Base-by-base conservation (phyloP, 768 basidiomycete species). In the Boletus reticuloceps region DNA sequence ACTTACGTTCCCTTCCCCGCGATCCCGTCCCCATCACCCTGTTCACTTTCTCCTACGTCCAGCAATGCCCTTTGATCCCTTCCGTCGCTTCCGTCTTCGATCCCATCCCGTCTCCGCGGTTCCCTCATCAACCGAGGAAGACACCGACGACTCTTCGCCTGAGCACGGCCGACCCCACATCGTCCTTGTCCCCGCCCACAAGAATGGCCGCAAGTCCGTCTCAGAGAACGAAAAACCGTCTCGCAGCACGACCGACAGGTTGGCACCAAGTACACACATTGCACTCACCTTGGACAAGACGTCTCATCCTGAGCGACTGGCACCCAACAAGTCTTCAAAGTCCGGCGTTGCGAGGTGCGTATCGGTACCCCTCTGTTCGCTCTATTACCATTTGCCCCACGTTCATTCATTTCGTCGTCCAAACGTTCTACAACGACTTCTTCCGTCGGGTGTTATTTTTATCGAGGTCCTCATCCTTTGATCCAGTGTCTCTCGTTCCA, bases 21-120 rank as follows among this genome's bases (percentile, higher is more conserved):
- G 9, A 14, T 27, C 31, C 51, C 7, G 3, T 34, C 52, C 27
- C 11, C 1, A 1, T 25, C 13, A 27, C 2, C 0, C 10, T 9
- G 29, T 29, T 29, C 29, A 29, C 29, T 8, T 3, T 8, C 29
- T 29, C 12, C 34, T 4, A 36, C 34, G 11, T 14, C 34, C 6
- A 36, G 34, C 14, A 2, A 60, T 60, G 59, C 50, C 60, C 6
- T 51, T 70, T 20, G 53, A 59, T 19, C 57, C 54, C 36, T 57
- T 69, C 52, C 69, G 63, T 17, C 70, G 61, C 19, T 46, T 69
- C 19, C 70, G 69, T 11, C 55, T 38, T 10, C 59, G 66, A 17
- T 42, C 56, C 17, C 27, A 17, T 17, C 34, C 43, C 3, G 32
- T 16, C 16, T 39, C 54, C n/a, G 10, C 29, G 14, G 40, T 11